Evolutionary conservation across 2,329 filamentous ascomycete genomes (phyloP).

Genomic region (Raffaelea deltoideospora): DNA sequence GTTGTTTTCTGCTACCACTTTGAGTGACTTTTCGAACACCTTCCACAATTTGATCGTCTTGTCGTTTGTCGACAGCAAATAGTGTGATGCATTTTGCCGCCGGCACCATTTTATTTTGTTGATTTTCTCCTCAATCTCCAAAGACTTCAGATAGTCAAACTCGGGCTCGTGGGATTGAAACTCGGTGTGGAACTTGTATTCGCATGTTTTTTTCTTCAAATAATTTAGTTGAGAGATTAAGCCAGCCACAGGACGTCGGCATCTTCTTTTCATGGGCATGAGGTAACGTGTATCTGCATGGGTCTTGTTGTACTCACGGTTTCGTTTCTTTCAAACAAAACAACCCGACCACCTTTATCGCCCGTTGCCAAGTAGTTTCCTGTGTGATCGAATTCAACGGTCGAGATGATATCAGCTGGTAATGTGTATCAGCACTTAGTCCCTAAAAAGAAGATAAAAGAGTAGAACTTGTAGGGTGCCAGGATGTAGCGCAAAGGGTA

Average conservation of each 20-base stretch:
- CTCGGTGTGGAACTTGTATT: constrained; percentile 99
- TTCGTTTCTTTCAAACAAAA: constrained; percentile 86
- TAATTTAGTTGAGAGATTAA: constrained; percentile 16
- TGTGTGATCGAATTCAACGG: constrained; percentile 80
- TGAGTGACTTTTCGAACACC: constrained; percentile 97
- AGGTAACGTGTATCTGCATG: no score
- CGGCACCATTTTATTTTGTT: constrained; percentile 99
- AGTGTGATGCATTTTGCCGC: constrained; percentile 95
- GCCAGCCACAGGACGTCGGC: not conserved
- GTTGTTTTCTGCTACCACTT: constrained; percentile 98
- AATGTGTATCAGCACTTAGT: no score
- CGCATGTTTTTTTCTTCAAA: constrained; percentile 96
- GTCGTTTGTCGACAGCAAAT: constrained; percentile 95
- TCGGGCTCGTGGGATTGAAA: constrained; percentile 99
- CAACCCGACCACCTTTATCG: constrained; percentile 74
- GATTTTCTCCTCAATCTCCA: constrained; percentile 99
- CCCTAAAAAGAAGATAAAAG: no score
- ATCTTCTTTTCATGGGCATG: no score
- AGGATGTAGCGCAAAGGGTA: no score
- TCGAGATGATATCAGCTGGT: constrained; percentile 85
- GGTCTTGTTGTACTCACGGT: constrained; percentile 56
- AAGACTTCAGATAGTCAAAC: constrained; percentile 97
- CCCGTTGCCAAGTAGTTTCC: constrained; percentile 83
- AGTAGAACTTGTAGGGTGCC: no score
- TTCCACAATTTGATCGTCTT: constrained; percentile 99